These are phyloP conservation scores for Panicum virgatum DNA, from an alignment of 202 grass and related monocot genomes.

Conservation along the genomic window DNA sequence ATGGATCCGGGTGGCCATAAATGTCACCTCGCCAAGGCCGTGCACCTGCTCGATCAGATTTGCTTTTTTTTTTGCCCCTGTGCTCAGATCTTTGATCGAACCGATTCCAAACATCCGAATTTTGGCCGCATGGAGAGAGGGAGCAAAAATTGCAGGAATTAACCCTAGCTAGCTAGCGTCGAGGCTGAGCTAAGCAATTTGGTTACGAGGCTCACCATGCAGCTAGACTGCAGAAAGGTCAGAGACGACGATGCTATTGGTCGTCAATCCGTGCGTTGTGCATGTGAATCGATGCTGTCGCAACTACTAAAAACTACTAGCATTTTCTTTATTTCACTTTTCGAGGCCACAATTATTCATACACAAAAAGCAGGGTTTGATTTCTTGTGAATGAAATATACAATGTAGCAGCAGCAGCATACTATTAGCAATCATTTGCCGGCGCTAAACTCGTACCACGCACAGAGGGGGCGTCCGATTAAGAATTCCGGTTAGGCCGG, in stretches of 20 bases:
- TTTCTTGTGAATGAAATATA: background rate
- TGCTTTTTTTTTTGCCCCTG: background rate
- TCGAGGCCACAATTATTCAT: background rate
- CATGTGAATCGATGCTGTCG: background rate
- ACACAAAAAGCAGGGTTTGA: background rate
- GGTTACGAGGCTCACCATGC: background rate
- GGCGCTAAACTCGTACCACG: background rate
- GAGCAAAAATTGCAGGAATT: background rate
- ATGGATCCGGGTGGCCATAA: slow-evolving; percentile 14
- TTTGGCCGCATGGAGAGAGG: slow-evolving; percentile 25
- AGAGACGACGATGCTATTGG: background rate
- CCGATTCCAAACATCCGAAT: slow-evolving; percentile 14
- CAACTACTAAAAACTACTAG: background rate
- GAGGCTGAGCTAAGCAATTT: slow-evolving; percentile 1
- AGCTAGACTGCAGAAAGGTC: background rate
- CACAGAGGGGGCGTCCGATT: background rate
- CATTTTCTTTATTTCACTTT: background rate
- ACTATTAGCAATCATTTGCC: slow-evolving; percentile 3
- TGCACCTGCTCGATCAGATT: slow-evolving; percentile 21
- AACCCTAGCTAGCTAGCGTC: background rate
- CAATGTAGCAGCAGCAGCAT: background rate
- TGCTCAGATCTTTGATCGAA: slow-evolving; percentile 46
- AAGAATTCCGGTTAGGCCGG: slow-evolving; percentile 3
- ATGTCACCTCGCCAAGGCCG: background rate
- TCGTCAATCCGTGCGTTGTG: background rate